Percentiles rank a stretch among this genome's conserved stretches.
These are phyloP conservation scores for Magnusiomyces clavatus DNA, from an alignment of 1,139 yeast species.

Conservation along the genomic window DNA sequence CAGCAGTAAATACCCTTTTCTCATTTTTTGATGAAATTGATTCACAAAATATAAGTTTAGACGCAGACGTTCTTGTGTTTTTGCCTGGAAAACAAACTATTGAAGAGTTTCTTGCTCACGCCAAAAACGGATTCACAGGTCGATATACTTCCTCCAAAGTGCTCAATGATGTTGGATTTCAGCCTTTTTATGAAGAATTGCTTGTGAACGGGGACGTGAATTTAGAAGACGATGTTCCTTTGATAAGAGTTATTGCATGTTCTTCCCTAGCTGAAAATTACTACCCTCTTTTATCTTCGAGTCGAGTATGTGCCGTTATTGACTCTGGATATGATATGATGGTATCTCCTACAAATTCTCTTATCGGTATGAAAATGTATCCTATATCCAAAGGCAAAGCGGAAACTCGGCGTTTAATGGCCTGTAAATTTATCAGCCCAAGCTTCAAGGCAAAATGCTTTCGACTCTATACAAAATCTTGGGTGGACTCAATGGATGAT, in stretches of 20 bases:
- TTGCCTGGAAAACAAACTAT: conserved; percentile 87
- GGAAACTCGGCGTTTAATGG: conserved; percentile 30
- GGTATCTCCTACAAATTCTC: background rate
- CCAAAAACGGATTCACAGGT: conserved; percentile 14
- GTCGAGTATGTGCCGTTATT: conserved; percentile 8
- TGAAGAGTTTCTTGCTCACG: conserved; percentile 56
- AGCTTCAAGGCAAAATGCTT: conserved; percentile 82
- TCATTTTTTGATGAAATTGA: too few relatives aligned
- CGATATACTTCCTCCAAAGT: background rate
- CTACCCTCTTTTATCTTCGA: conserved; percentile 6
- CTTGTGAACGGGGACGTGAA: background rate
- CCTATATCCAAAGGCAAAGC: conserved; percentile 20
- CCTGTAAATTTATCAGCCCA: conserved; percentile 40
- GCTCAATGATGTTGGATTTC: background rate
- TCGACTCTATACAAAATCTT: conserved; percentile 80
- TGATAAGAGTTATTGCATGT: conserved; percentile 69
- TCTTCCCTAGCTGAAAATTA: conserved; percentile 66
- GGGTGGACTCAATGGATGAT: conserved; percentile 67
- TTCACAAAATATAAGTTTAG: too few relatives aligned
- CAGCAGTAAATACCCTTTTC: too few relatives aligned
- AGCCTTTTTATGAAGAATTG: background rate
- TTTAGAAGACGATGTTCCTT: conserved; percentile 59
- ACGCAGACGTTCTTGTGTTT: conserved; percentile 56
- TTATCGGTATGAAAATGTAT: background rate
- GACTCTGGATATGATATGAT: conserved; percentile 11